Conservation (phyloP, 108 stramenopile species). For the Discostella stelligeroides region DNA sequence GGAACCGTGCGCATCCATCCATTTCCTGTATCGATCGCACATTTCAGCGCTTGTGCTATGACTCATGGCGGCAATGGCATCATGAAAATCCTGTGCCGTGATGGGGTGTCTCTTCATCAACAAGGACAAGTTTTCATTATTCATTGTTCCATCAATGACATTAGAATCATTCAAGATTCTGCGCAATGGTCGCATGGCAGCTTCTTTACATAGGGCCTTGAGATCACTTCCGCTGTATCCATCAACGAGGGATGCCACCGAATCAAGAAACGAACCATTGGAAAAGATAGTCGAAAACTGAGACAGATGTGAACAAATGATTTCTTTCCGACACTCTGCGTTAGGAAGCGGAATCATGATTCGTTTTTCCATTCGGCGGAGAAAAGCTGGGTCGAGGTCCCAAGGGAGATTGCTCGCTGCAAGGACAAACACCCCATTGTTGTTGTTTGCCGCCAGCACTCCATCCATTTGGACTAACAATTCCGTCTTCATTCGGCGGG, state of each 20-base stretch:
- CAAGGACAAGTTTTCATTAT: constrained; percentile 23
- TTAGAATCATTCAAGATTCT: constrained; percentile 39
- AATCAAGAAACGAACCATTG: constrained; percentile 30
- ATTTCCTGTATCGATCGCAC: constrained; percentile 16
- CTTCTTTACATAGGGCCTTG: constrained; percentile 68
- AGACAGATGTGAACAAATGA: constrained; percentile 54
- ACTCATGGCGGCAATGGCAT: constrained; percentile 15
- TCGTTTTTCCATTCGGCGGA: constrained; percentile 74
- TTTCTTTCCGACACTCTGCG: constrained; percentile 51
- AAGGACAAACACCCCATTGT: constrained; percentile 62
- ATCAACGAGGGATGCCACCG: constrained; percentile 25
- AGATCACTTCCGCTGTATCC: constrained; percentile 72
- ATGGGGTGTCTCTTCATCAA: constrained; percentile 35
- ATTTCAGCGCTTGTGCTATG: constrained; percentile 24
- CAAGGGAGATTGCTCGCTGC: constrained; percentile 84
- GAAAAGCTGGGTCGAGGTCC: constrained; percentile 79
- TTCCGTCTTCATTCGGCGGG: constrained; percentile 88
- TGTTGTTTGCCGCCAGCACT: constrained; percentile 19
- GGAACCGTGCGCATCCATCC: constrained; percentile 25
- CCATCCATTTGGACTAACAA: constrained; percentile 89
- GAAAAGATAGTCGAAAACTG: constrained; percentile 24
- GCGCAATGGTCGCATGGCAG: constrained; percentile 69
- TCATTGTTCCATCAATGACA: background rate
- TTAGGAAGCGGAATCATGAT: constrained; percentile 71
- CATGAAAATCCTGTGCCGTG: constrained; percentile 32